Base-by-base conservation (phyloP, 768 basidiomycete species). In the Suillus paluster region DNA sequence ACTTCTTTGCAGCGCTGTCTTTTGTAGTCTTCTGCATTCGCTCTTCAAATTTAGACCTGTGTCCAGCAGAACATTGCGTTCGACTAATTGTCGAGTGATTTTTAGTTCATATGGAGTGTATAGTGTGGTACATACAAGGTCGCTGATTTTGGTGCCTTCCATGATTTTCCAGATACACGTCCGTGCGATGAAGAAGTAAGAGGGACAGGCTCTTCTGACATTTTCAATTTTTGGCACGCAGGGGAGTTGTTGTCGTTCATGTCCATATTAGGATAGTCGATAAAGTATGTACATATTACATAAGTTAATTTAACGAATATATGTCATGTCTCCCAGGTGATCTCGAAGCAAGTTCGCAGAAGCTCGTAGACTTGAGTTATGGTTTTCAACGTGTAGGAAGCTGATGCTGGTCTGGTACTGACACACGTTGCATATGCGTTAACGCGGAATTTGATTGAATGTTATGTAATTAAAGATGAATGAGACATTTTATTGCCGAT, bases 21-120 rank as follows among this genome's bases (percentile, higher is more conserved):
- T 84, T 85, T 70, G 84, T 84, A 27, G 86, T 85, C 70, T 86
- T 86, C 63, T 84, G 80, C 84, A 92, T 91, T 41, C 92, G 81
- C 38, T 84, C 82, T 59, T 85, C 81, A 86, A 89, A 93, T 73
- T 81, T 88, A 3, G 88, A 82, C 73, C 87, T 91, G 58, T 89
- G 80, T 61, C 85, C 89, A 12, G 79, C 73, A 42, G 85, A 86
- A 14, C 90, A 80, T 70, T 90, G 84, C 5, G 92, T 85, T 34
- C 91, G 89, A 42, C 91, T 42, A 38, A 15, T 42, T 30, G 3
- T 25, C 2, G 25, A 10, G 27, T 60, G 49, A 54, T 42, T 19
- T 59, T 56, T 54, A 15, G 12, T 49, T 33, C 41, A 53, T 25
- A 33, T 49, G 39, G 48, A 48, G 60, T 50, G 49, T 44, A 6